These are phyloP conservation scores for Colletotrichum chrysophilum DNA, from an alignment of 2,329 filamentous ascomycete genomes.

Conservation along the genomic window DNA sequence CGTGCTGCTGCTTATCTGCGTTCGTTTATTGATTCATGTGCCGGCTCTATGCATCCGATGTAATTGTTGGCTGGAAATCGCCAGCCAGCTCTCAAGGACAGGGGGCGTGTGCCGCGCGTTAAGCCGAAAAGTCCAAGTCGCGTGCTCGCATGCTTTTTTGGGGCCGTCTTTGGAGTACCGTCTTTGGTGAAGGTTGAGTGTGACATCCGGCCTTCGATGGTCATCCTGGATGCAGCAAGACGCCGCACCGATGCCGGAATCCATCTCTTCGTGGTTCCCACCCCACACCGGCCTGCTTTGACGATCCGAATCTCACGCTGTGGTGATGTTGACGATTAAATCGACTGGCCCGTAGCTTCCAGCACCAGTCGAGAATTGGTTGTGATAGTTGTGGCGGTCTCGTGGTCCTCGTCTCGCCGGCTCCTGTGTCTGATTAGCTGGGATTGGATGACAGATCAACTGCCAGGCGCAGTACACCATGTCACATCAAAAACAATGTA, in stretches of 20 bases:
- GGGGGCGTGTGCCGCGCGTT: not conserved
- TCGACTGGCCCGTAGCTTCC: not conserved
- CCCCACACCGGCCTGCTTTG: not conserved
- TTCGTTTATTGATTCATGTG: not conserved
- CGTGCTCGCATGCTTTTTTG: not conserved
- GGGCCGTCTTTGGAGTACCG: not conserved
- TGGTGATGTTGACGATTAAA: not conserved
- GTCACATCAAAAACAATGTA: not conserved
- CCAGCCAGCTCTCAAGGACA: not conserved
- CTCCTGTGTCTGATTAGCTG: not conserved
- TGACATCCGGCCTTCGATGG: not conserved
- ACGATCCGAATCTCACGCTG: not conserved
- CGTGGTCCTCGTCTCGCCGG: not conserved
- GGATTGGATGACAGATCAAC: not conserved
- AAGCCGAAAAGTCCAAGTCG: not conserved
- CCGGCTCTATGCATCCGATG: not conserved
- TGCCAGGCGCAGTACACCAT: not conserved
- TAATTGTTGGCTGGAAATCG: not conserved
- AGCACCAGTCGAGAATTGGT: not conserved
- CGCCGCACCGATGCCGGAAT: not conserved
- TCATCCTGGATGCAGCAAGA: not conserved
- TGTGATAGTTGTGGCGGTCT: not conserved
- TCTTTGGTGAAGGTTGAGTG: not conserved
- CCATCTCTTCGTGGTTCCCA: not conserved
- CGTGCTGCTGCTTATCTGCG: not conserved